Percentiles rank a stretch among this genome's conserved stretches.
phyloP scores from a whole-genome alignment of 306 rosid species.

The Cyamopsis tetragonoloba region DNA sequence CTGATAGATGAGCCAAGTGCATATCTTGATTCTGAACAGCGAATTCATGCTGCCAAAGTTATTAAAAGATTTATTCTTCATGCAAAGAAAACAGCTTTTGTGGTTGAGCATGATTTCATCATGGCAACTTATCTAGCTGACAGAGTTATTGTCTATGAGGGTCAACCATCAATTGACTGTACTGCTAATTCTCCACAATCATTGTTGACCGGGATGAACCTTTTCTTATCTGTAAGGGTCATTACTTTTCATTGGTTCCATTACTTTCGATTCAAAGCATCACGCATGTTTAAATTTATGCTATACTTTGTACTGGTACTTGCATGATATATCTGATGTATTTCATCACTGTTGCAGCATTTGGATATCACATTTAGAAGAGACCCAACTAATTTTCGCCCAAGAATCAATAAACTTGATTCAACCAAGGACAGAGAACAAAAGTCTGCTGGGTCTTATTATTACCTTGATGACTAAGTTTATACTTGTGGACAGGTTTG shows the following conservation, averaged over 20 bases:
- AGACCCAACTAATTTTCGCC: slow-evolving; percentile 91
- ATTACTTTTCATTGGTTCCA: background rate
- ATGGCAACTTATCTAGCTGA: slow-evolving; percentile 99
- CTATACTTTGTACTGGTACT: background rate
- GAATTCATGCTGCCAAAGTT: slow-evolving; percentile 94
- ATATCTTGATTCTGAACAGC: slow-evolving; percentile 96
- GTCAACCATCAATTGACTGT: slow-evolving; percentile 82
- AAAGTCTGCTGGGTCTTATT: slow-evolving; percentile 84
- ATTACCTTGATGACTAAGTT: slow-evolving; percentile 83
- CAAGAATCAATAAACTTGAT: slow-evolving; percentile 84
- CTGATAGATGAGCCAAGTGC: slow-evolving; percentile 98
- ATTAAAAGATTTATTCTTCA: slow-evolving; percentile 96
- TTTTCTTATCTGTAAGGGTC: slow-evolving; percentile 88
- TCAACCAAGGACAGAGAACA: slow-evolving; percentile 95
- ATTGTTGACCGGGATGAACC: slow-evolving; percentile 94
- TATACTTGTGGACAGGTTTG: slow-evolving; percentile 23
- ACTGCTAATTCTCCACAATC: slow-evolving; percentile 85
- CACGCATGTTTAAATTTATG: background rate
- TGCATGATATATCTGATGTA: background rate
- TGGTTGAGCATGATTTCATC: slow-evolving; percentile 95
- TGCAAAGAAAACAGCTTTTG: slow-evolving; percentile 95
- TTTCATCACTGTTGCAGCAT: slow-evolving; percentile 56
- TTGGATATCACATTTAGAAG: slow-evolving; percentile 92
- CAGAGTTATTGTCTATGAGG: slow-evolving; percentile 93
- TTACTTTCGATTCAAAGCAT: background rate